Evolutionary conservation across 441 rosid species (phyloP).

Genomic region (Populus tomentosa): DNA sequence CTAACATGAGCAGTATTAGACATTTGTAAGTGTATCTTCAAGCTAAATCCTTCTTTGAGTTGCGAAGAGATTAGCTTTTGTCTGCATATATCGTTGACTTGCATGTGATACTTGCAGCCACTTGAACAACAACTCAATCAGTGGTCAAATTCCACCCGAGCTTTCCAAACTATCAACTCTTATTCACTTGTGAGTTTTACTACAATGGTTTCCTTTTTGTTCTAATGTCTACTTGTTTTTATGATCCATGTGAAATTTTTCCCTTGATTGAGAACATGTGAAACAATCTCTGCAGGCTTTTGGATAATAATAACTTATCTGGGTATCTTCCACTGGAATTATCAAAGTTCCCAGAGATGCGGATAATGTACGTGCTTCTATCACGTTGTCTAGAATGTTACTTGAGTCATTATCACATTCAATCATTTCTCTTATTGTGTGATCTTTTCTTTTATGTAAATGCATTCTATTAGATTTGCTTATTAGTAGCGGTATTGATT

Average conservation of each 20-base stretch:
- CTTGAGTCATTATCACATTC: neutral
- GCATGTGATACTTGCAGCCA: conserved; percentile 56
- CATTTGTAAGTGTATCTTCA: conserved; percentile 72
- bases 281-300: conserved; percentile 49
- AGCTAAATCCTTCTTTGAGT: conserved; percentile 23
- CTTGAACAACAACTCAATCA: conserved; percentile 84
- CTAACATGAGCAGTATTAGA: conserved; percentile 47
- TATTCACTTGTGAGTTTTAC: conserved; percentile 68
- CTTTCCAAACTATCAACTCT: conserved; percentile 57
- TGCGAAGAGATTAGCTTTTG: neutral
- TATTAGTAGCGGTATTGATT: no score
- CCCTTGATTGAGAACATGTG: neutral
- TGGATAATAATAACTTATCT: conserved; percentile 72
- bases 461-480: neutral
- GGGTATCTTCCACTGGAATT: conserved; percentile 71
- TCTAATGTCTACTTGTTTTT: conserved; percentile 1
- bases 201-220: conserved; percentile 19
- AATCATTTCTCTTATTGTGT: neutral
- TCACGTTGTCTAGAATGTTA: neutral
- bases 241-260: neutral
- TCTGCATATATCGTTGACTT: conserved; percentile 15
- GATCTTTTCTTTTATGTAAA: neutral
- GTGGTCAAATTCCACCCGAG: conserved; percentile 70
- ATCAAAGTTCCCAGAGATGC: conserved; percentile 51
- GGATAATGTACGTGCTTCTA: conserved; percentile 59